Evolutionary conservation across 1,284 basidiomycete genomes (phyloP).

Genomic region (Cronartium ribicola): DNA sequence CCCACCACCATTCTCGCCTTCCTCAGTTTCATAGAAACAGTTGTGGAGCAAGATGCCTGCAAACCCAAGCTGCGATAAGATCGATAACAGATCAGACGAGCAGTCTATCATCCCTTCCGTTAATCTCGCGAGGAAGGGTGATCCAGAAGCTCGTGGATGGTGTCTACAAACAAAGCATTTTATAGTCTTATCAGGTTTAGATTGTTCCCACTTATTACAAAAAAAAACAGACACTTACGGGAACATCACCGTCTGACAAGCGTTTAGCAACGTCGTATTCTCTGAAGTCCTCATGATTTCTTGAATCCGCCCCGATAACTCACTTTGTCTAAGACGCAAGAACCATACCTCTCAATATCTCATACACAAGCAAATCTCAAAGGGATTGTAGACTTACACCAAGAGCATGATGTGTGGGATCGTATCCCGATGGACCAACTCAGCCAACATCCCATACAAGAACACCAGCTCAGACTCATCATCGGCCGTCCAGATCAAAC

Average conservation of each 20-base stretch:
- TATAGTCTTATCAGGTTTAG: neutral
- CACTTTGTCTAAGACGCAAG: constrained; percentile 9
- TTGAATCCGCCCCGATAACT: constrained; percentile 28
- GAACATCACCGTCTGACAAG: constrained; percentile 42
- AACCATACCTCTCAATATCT: neutral
- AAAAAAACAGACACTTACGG: constrained; percentile 11
- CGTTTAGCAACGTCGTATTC: constrained; percentile 24
- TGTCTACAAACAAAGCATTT: neutral
- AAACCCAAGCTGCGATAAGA: constrained; percentile 29
- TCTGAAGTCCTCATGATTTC: constrained; percentile 40
- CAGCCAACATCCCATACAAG: constrained; percentile 69
- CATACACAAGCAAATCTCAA: neutral
- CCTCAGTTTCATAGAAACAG: constrained; percentile 15
- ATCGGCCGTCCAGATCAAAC: constrained; percentile 71
- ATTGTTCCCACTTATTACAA: neutral
- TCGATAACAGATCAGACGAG: constrained; percentile 31
- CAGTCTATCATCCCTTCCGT: constrained; percentile 22
- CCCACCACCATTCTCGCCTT: neutral
- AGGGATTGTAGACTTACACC: constrained; percentile 17
- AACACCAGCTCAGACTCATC: constrained; percentile 76
- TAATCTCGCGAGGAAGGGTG: constrained; percentile 23
- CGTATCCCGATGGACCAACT: constrained; percentile 57
- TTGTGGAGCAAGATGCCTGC: constrained; percentile 26
- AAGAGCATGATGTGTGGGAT: constrained; percentile 41
- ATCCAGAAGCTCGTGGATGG: constrained; percentile 25